A percentile compares a stretch with the other conserved stretches of the same genome.
These are phyloP conservation scores for Claviceps fusiformis DNA, from an alignment of 2,329 filamentous ascomycete species.

Conservation along the genomic window DNA sequence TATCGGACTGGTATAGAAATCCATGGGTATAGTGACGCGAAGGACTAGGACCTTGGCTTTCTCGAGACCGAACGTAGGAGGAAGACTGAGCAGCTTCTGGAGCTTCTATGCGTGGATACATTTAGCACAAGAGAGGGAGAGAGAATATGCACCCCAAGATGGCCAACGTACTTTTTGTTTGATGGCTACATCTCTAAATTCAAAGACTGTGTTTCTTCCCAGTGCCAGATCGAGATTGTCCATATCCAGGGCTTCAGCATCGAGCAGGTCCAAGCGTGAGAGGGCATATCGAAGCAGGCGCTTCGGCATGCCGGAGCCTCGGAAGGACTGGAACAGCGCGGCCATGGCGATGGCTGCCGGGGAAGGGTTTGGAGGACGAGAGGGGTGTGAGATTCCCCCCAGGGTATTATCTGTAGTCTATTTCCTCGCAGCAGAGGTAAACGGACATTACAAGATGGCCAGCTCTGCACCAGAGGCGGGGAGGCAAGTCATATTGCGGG, in stretches of 20 bases:
- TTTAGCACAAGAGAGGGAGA: constrained; percentile 3
- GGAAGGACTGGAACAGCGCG: constrained; percentile 53
- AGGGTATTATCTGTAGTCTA: neutral
- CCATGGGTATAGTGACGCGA: constrained; percentile 71
- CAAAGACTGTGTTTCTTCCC: constrained; percentile 69
- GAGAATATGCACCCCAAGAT: constrained; percentile 8
- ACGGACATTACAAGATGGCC: constrained; percentile 18
- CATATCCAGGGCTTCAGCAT: constrained; percentile 73
- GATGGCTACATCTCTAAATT: constrained; percentile 76
- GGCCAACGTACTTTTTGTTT: constrained; percentile 49
- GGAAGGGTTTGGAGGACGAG: neutral
- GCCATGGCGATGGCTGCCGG: constrained; percentile 40
- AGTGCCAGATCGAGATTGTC: constrained; percentile 74
- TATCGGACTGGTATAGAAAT: constrained; percentile 78
- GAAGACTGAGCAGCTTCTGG: constrained; percentile 59
- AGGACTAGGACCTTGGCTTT: constrained; percentile 65
- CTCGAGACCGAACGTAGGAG: constrained; percentile 54
- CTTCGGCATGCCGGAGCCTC: constrained; percentile 69
- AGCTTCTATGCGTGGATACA: constrained; percentile 50
- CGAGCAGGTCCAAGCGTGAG: constrained; percentile 70
- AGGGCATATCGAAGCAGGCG: constrained; percentile 77
- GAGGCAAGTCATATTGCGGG: constrained; percentile 19
- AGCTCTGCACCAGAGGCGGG: constrained; percentile 22
- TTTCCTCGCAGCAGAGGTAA: constrained; percentile 5
- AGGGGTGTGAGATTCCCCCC: neutral